Base-by-base conservation (phyloP, 768 basidiomycete genomes). In the Cyathus striatus region DNA sequence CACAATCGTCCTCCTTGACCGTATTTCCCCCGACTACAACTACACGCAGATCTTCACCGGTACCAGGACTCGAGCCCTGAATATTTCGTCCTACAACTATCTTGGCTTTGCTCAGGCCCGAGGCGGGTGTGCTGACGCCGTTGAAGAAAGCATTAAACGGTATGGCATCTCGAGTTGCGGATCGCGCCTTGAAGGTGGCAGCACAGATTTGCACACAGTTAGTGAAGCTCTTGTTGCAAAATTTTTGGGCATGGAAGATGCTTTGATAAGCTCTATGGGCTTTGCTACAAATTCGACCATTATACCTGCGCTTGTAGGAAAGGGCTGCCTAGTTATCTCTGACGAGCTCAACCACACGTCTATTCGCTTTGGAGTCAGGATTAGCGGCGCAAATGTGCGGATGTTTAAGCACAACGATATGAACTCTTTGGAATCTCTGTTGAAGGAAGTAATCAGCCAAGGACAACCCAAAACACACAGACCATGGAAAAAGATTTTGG, bases 391-490 rank as follows among this genome's bases (percentile, higher is more conserved):
- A 0, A 78, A 82, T 49, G 85, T 98, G 5, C 73, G 93, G 38
- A 86, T 83, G 78, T 99, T 90, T 83, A 95, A 94, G 74, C 96
- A 99, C 61, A 98, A 99, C 57, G 81, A 98, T 61, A 89, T 97
- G 86, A 62, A 70, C 30, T 80, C 72, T 38, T 66, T 99, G 42
- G 95, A 98, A 63, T 60, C 67, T 5, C 57, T 98, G 10, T 67
- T 99, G 56, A 74, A 83, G 33, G 96, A 99, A 63, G 83, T 81
- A 20, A 94, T 99, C 65, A 90, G 87, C 54, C 96, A 99, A 62
- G 96, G 96, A 13, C 95, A 98, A 60, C 93, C 95, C 3, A 86
- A 93, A 68, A 96, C 93, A 0, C 96, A 98, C 56, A 68, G 96
- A n/a, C 95, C 95, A 10, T 98, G 96, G 96, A 96, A 95, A 72